Evolutionary conservation across 2,329 filamentous ascomycete genomes (phyloP).

Genomic region (Xylariomycetidae sp.): DNA sequence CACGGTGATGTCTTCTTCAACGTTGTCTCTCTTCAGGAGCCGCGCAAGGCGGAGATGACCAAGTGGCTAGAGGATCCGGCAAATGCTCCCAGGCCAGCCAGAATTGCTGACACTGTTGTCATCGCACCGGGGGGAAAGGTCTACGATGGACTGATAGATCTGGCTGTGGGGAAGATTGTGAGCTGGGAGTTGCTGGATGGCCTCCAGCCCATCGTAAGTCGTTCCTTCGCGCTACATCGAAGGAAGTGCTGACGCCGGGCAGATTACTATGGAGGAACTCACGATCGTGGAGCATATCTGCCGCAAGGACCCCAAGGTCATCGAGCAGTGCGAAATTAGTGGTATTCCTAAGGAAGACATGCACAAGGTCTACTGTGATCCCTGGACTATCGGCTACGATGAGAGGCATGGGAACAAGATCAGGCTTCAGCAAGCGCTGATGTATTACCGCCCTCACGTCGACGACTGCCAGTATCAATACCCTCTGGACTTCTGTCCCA

Average conservation of each 20-base stretch:
- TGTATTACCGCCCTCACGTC: slow-evolving; percentile 86
- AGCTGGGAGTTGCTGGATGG: slow-evolving; percentile 72
- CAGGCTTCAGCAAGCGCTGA: slow-evolving; percentile 84
- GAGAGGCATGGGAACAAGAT: slow-evolving; percentile 77
- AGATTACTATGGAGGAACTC: slow-evolving; percentile 90
- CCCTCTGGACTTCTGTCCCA: slow-evolving; percentile 90
- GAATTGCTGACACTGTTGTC: slow-evolving; percentile 77
- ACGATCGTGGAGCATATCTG: slow-evolving; percentile 72
- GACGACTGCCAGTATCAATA: slow-evolving; percentile 90
- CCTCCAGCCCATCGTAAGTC: slow-evolving; percentile 71
- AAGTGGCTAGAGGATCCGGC: slow-evolving; percentile 68
- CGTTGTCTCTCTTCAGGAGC: slow-evolving; percentile 79
- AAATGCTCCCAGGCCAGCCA: slow-evolving; percentile 56
- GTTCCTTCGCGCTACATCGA: not conserved
- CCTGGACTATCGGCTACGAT: slow-evolving; percentile 94
- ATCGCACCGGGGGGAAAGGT: slow-evolving; percentile 76
- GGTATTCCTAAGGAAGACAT: slow-evolving; percentile 80
- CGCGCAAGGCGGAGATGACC: slow-evolving; percentile 78
- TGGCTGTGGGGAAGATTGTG: slow-evolving; percentile 61
- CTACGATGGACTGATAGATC: slow-evolving; percentile 76
- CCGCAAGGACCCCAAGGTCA: slow-evolving; percentile 76
- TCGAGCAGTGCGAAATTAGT: slow-evolving; percentile 81
- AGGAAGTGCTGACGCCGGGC: slow-evolving; percentile 1
- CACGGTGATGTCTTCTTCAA: slow-evolving; percentile 77
- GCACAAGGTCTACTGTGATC: slow-evolving; percentile 94